Evolutionary conservation across 805 yeast genomes (phyloP).

Genomic region (Ogataea nitratoaversa): DNA sequence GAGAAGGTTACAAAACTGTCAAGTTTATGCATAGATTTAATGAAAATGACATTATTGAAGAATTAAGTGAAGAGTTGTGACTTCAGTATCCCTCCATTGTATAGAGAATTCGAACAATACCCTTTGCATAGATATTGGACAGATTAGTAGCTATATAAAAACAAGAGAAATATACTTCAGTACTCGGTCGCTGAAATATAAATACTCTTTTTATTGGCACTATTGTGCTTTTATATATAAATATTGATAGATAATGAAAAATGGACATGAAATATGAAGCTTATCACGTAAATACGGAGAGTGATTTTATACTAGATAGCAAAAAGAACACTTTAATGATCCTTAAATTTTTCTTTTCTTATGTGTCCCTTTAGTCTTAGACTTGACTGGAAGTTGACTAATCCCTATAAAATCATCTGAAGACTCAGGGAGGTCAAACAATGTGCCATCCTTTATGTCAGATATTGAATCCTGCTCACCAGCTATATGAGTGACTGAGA

Average conservation of each 20-base stretch:
- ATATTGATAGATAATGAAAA: no score
- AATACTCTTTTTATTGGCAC: no score
- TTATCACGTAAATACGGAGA: no score
- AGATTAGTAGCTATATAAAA: no score
- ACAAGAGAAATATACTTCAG: no score
- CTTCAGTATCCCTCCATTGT: no score
- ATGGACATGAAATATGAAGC: no score
- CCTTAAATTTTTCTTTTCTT: neutral
- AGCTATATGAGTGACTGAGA: neutral
- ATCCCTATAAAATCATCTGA: neutral
- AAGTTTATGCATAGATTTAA: slow-evolving; percentile 68
- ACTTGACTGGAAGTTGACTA: neutral
- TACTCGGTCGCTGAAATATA: no score
- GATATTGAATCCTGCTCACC: neutral
- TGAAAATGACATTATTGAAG: slow-evolving; percentile 50
- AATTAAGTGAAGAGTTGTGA: slow-evolving; percentile 37
- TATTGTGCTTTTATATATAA: no score
- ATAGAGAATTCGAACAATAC: no score
- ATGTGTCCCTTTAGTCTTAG: neutral
- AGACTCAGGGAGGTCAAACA: slow-evolving; percentile 4
- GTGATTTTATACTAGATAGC: no score
- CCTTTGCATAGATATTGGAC: no score
- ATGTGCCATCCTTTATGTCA: neutral
- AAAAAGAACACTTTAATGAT: neutral
- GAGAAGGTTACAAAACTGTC: slow-evolving; percentile 42